Base-by-base conservation (phyloP, 305 asterid species). In the Euphrasia arctica region DNA sequence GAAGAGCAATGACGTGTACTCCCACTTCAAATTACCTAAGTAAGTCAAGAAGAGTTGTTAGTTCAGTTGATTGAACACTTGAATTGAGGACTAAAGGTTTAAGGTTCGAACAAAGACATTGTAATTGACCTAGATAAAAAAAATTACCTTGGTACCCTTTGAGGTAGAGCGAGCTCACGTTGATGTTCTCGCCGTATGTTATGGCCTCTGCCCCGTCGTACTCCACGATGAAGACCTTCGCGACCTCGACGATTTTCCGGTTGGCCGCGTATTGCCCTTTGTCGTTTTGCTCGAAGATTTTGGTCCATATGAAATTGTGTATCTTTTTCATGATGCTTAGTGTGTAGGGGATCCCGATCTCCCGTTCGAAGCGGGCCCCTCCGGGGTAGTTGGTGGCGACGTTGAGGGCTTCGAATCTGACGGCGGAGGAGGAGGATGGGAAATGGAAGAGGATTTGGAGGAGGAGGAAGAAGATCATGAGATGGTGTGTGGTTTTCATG, bases 251-350 rank as follows among this genome's bases (percentile, higher is more conserved):
- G 4, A 50, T 54, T 25, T 84, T 80, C 12, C 83, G 22, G 41
- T 86, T 84, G 0, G 70, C 39, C 0, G 64, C 59, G 25, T 36
- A 36, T 5, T 5, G 8, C 9, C 42, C 42, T 7, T 5, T 36
- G 42, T 62, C 12, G 74, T 67, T 70, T 69, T 88, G 84, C 61
- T 84, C 77, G 77, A 88, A 65, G 2, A 64, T 57, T 39, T 68
- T 36, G 42, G 42, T 67, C 88, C 86, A 84, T 64, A 84, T 74
- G 78, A 76, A 82, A 4, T 58, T 14, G 67, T 88, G 77, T 58
- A 83, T 74, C 1, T 73, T 32, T 36, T 25, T 4, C 54, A 84
- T 70, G 22, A 77, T 71, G 18, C 70, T 42, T 1, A 22, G 1
- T 11, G 79, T 72, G 70, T 78, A 79, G 5, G 69, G 77, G 13